Conservation (phyloP, 2,329 filamentous ascomycete species). For the Thielaviopsis punctulata region DNA sequence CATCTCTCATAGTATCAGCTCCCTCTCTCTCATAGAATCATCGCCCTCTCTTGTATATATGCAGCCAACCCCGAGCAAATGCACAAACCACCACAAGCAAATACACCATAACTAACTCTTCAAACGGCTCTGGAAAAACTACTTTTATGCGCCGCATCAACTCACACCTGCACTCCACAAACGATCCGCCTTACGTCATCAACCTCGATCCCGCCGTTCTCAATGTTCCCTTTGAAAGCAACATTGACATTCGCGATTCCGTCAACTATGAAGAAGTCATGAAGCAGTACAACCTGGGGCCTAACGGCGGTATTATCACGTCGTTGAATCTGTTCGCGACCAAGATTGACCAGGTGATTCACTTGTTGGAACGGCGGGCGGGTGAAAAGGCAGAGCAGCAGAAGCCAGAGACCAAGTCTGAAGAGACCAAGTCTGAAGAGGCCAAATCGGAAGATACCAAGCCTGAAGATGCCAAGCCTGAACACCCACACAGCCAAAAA, state of each 20-base stretch:
- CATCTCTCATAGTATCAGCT: neutral
- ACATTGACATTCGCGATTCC: slow-evolving; percentile 96
- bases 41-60: neutral
- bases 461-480: slow-evolving; percentile 90
- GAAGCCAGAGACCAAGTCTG: slow-evolving; percentile 56
- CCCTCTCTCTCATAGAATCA: neutral
- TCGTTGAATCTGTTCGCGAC: slow-evolving; percentile 93
- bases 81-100: slow-evolving; percentile 7
- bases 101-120: too few relatives aligned
- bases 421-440: slow-evolving; percentile 93
- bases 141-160: slow-evolving; percentile 99
- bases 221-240: slow-evolving; percentile 84
- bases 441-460: slow-evolving; percentile 88
- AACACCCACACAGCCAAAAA: slow-evolving; percentile 80
- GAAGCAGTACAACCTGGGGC: slow-evolving; percentile 96
- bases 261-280: slow-evolving; percentile 99
- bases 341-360: slow-evolving; percentile 90
- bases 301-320: slow-evolving; percentile 92
- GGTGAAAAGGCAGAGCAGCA: neutral
- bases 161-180: slow-evolving; percentile 68
- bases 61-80: neutral
- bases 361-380: slow-evolving; percentile 76
- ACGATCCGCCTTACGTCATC: slow-evolving; percentile 77
- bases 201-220: slow-evolving; percentile 94
- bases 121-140: slow-evolving; percentile 97